Percentiles rank a stretch among this genome's conserved stretches.
These are phyloP conservation scores for Candida insectorum DNA, from an alignment of 805 yeast genomes.

Conservation along the genomic window DNA sequence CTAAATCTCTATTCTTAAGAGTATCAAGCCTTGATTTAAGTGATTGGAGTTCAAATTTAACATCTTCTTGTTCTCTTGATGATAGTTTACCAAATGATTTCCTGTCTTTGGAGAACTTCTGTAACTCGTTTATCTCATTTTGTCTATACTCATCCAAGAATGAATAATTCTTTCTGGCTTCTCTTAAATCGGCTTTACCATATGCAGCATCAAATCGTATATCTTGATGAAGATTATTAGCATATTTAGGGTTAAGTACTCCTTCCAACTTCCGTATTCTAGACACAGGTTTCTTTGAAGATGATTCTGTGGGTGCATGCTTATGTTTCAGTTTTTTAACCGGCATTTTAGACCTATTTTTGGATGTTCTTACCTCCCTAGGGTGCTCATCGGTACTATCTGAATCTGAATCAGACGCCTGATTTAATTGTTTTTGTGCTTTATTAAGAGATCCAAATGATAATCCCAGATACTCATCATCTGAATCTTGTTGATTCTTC, in stretches of 20 bases:
- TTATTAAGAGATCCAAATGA: conserved; percentile 64
- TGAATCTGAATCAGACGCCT: neutral
- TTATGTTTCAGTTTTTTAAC: conserved; percentile 49
- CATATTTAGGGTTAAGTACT: conserved; percentile 38
- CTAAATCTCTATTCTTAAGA: conserved; percentile 71
- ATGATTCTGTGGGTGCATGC: conserved; percentile 84
- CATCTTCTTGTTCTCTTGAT: conserved; percentile 46
- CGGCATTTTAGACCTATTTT: neutral
- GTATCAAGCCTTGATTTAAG: conserved; percentile 65
- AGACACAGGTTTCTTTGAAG: conserved; percentile 70
- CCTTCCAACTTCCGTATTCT: conserved; percentile 75
- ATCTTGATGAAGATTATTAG: conserved; percentile 59
- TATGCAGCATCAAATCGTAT: conserved; percentile 87
- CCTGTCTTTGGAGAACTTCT: conserved; percentile 52
- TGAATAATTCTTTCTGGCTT: conserved; percentile 71
- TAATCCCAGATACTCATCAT: conserved; percentile 49
- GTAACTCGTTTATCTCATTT: conserved; percentile 63
- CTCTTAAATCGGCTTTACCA: conserved; percentile 73
- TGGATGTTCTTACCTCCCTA: conserved; percentile 12
- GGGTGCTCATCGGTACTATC: conserved; percentile 15
- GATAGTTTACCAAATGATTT: conserved; percentile 38
- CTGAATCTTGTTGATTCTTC: conserved; percentile 12
- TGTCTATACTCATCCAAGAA: conserved; percentile 86
- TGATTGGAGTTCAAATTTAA: conserved; percentile 58
- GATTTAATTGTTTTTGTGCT: conserved; percentile 41